Evolutionary conservation across 192 early-diverging fungal genomes (phyloP).

Genomic region (Entophlyctis luteolus): DNA sequence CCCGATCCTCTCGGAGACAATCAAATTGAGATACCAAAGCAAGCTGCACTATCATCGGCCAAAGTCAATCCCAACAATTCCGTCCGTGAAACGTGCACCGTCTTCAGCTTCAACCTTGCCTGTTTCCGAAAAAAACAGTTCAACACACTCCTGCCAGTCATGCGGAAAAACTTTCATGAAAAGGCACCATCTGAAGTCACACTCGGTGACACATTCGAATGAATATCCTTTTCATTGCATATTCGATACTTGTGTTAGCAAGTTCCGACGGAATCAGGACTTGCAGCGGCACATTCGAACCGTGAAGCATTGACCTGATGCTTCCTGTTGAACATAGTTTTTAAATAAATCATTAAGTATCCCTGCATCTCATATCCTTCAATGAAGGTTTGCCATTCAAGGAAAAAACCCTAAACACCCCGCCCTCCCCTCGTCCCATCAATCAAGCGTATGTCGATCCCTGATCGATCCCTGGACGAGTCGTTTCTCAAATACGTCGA

Average conservation of each 20-base stretch:
- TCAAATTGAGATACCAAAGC: neutral
- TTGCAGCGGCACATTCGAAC: neutral
- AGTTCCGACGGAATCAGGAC: constrained; percentile 10
- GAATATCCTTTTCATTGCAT: neutral
- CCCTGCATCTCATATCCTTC: no score
- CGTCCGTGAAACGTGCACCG: neutral
- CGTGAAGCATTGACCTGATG: constrained; percentile 7
- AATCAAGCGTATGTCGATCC: no score
- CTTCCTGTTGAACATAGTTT: no score
- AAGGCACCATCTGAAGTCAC: neutral
- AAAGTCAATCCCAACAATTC: neutral
- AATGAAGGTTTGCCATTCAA: no score
- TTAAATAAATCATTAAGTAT: no score
- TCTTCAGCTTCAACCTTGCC: neutral
- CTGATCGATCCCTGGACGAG: no score
- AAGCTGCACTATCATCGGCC: neutral
- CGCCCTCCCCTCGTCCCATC: no score
- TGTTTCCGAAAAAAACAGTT: neutral
- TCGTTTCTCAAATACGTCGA: no score
- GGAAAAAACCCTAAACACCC: no score
- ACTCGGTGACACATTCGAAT: constrained; percentile 3
- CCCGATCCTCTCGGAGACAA: no score
- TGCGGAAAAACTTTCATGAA: neutral
- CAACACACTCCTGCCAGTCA: neutral
- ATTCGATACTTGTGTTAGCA: neutral